phyloP scores from a whole-genome alignment of 2,329 filamentous ascomycete genomes.

The Gaeumannomyces sp. region DNA sequence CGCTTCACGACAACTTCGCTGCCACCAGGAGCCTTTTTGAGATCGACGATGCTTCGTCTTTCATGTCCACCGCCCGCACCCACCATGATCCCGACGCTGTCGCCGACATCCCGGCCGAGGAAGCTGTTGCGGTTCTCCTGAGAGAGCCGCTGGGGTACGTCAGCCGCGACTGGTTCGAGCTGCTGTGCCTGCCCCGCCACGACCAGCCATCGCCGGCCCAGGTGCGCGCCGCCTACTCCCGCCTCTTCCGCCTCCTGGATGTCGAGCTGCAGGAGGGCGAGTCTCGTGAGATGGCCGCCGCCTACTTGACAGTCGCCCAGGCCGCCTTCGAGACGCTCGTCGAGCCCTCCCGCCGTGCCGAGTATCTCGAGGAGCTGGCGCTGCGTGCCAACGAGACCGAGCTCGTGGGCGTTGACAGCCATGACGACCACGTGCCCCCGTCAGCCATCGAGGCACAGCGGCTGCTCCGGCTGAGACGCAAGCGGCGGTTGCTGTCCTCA shows the following conservation, averaged over 20 bases:
- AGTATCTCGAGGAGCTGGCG: constrained; percentile 27
- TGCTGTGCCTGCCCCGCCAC: constrained; percentile 35
- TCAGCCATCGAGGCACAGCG: constrained; percentile 20
- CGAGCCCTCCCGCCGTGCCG: constrained; percentile 33
- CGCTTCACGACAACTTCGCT: constrained; percentile 42
- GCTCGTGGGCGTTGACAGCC: constrained; percentile 14
- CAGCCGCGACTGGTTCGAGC: constrained; percentile 36
- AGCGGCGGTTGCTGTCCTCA: constrained; percentile 16
- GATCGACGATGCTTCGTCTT: constrained; percentile 41
- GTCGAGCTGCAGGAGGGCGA: constrained; percentile 34
- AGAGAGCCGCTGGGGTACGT: not conserved
- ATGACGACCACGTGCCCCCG: constrained; percentile 16
- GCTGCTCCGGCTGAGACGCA: constrained; percentile 8
- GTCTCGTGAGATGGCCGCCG: constrained; percentile 31
- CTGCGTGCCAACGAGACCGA: constrained; percentile 10
- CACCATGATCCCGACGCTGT: constrained; percentile 19
- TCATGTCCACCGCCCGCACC: constrained; percentile 27
- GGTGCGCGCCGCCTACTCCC: constrained; percentile 38
- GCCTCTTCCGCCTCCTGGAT: constrained; percentile 38
- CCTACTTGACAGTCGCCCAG: constrained; percentile 35
- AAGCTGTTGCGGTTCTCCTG: constrained; percentile 2
- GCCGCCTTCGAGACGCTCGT: constrained; percentile 42
- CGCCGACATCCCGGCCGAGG: constrained; percentile 14
- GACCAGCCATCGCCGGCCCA: constrained; percentile 25
- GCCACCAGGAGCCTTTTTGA: constrained; percentile 39